phyloP scores from a whole-genome alignment of 371 early-diverging fungal genomes.

The Mucor mucedo region DNA sequence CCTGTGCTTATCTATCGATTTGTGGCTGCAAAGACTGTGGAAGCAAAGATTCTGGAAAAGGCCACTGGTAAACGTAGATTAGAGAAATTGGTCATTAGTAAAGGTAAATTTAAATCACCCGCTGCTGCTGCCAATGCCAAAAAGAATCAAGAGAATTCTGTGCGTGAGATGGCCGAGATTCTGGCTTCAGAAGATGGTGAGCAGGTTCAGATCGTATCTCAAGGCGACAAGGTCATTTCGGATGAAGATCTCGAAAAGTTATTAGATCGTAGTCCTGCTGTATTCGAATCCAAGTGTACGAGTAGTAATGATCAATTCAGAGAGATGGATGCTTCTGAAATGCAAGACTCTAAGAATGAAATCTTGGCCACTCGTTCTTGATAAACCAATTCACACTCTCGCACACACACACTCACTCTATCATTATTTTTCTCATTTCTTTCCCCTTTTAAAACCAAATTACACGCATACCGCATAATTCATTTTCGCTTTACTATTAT shows the following conservation, averaged over 20 bases:
- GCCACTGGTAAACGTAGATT: conserved; percentile 87
- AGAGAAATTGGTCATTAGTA: conserved; percentile 89
- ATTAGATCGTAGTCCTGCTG: conserved; percentile 69
- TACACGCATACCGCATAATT: too few species aligned
- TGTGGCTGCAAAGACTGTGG: conserved; percentile 86
- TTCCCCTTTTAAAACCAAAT: too few species aligned
- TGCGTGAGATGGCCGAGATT: conserved; percentile 78
- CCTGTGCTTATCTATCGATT: conserved; percentile 92
- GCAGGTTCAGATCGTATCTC: conserved; percentile 64
- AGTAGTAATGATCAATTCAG: conserved; percentile 44
- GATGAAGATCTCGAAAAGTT: conserved; percentile 72
- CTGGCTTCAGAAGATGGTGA: conserved; percentile 71
- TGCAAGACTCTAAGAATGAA: conserved; percentile 50
- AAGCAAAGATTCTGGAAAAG: conserved; percentile 77
- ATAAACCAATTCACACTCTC: background rate
- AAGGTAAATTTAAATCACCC: conserved; percentile 71
- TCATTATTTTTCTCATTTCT: too few species aligned
- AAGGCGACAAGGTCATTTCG: conserved; percentile 71
- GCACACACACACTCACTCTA: too few species aligned
- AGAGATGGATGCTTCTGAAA: conserved; percentile 47
- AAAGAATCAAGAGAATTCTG: conserved; percentile 36
- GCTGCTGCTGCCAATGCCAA: conserved; percentile 26
- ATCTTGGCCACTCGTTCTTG: conserved; percentile 40
- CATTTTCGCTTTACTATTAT: too few species aligned
- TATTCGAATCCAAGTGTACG: conserved; percentile 50